Percentiles rank a stretch among this genome's conserved stretches.
These are phyloP conservation scores for Aspergillus affinis DNA, from an alignment of 495 filamentous ascomycete species.

Conservation along the genomic window DNA sequence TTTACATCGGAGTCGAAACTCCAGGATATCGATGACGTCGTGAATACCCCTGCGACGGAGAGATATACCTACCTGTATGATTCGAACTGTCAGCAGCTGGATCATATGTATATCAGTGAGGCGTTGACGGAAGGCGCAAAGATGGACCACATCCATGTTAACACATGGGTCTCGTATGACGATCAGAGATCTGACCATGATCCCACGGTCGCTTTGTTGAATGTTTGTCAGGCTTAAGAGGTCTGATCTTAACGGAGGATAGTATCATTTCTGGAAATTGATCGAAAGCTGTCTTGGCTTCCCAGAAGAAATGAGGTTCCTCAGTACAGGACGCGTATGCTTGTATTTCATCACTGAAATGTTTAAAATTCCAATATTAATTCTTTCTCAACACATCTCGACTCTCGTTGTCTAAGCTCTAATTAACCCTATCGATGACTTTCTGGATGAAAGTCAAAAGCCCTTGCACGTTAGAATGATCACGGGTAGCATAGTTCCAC, in stretches of 20 bases:
- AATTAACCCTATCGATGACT: too few species aligned
- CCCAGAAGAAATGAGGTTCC: too few species aligned
- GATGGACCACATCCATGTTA: slow-evolving; percentile 62
- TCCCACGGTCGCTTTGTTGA: slow-evolving; percentile 53
- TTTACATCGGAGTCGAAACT: slow-evolving; percentile 44
- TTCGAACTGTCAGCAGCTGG: slow-evolving; percentile 55
- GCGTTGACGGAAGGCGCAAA: slow-evolving; percentile 5
- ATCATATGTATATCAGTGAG: slow-evolving; percentile 60
- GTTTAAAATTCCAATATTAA: too few species aligned
- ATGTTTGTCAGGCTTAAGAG: slow-evolving; percentile 41
- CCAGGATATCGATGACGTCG: slow-evolving; percentile 54
- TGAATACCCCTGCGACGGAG: slow-evolving; percentile 43
- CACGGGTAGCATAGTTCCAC: too few species aligned
- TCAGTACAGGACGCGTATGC: too few species aligned
- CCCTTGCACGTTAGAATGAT: too few species aligned
- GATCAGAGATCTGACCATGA: slow-evolving; percentile 58
- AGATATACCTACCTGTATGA: slow-evolving; percentile 61
- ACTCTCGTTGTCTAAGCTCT: too few species aligned
- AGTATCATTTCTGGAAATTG: too few species aligned
- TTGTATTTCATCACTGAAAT: too few species aligned
- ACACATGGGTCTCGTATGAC: slow-evolving; percentile 53
- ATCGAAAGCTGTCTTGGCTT: too few species aligned
- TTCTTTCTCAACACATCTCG: too few species aligned
- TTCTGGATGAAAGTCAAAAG: too few species aligned
- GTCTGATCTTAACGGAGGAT: not conserved